Conservation (phyloP, 768 basidiomycete genomes). For the Agrocybe pediades region DNA sequence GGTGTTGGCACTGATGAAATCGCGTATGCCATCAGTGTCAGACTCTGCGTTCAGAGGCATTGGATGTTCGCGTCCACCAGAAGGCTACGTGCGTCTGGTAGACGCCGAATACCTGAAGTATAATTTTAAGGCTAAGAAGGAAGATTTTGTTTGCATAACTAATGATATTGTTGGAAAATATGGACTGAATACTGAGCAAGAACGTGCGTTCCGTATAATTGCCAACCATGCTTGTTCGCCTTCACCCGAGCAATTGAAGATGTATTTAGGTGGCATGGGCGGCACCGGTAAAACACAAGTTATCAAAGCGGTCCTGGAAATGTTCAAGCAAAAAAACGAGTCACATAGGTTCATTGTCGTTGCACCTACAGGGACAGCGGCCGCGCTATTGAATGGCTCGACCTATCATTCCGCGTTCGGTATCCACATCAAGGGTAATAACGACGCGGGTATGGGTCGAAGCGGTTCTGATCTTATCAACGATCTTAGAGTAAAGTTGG, state of each 20-base stretch:
- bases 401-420: slow-evolving; percentile 25
- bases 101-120: not conserved
- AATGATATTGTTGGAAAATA: not conserved
- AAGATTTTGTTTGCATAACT: not conserved
- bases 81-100: not conserved
- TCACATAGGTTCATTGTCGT: slow-evolving; percentile 18
- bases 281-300: slow-evolving; percentile 36
- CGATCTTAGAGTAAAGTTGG: slow-evolving; percentile 11
- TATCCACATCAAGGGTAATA: not conserved
- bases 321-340: slow-evolving; percentile 19
- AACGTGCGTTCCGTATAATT: slow-evolving; percentile 30
- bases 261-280: slow-evolving; percentile 38
- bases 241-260: slow-evolving; percentile 21
- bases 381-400: slow-evolving; percentile 22
- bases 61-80: too few relatives aligned
- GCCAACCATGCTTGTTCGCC: slow-evolving; percentile 25
- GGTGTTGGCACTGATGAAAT: too few relatives aligned
- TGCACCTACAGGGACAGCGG: slow-evolving; percentile 27
- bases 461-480: not conserved
- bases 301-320: slow-evolving; percentile 23
- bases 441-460: not conserved
- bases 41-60: too few relatives aligned
- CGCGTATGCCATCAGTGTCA: not conserved
- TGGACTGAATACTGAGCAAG: not conserved
- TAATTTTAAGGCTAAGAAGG: not conserved